phyloP scores from a whole-genome alignment of 129 eudicot species.

The Tanacetum coccineum region DNA sequence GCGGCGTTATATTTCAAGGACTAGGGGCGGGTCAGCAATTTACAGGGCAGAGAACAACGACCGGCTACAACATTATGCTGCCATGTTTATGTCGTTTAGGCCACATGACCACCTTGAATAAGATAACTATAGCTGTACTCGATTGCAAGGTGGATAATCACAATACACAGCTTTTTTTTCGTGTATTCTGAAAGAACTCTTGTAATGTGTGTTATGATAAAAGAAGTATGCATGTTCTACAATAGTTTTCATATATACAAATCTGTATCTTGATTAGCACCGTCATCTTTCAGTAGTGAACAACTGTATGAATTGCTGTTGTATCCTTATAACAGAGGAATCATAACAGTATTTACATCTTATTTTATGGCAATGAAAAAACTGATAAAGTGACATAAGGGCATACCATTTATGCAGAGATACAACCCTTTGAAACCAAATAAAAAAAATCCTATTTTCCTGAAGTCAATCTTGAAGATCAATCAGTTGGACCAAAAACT shows the following conservation, averaged over 20 bases:
- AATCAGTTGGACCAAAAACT: conserved; percentile 66
- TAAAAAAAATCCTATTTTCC: conserved; percentile 80
- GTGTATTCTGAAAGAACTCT: conserved; percentile 15
- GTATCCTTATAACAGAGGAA: not conserved
- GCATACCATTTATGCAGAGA: conserved; percentile 28
- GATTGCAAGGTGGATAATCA: not conserved
- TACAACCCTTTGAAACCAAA: conserved; percentile 52
- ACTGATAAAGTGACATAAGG: conserved; percentile 15
- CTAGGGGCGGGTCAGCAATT: conserved; percentile 9
- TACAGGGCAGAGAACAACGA: conserved; percentile 18
- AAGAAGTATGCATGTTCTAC: not conserved
- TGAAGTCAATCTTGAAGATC: conserved; percentile 78
- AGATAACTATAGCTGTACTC: not conserved
- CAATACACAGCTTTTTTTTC: conserved; percentile 2
- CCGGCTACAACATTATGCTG: conserved; percentile 45
- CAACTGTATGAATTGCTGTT: not conserved
- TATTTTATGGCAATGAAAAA: conserved; percentile 11
- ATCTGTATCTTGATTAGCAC: not conserved
- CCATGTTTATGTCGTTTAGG: conserved; percentile 51
- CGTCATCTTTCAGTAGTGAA: not conserved
- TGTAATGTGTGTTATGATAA: conserved; percentile 13
- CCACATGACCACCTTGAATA: conserved; percentile 68
- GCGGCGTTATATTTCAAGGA: conserved; percentile 38
- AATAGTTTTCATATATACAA: not conserved
- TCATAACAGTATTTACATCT: conserved; percentile 8